Percentiles rank a stretch among this genome's conserved stretches.
Evolutionary conservation across 2,329 filamentous ascomycete species (phyloP).

Genomic region (Albophoma yamanashiensis): DNA sequence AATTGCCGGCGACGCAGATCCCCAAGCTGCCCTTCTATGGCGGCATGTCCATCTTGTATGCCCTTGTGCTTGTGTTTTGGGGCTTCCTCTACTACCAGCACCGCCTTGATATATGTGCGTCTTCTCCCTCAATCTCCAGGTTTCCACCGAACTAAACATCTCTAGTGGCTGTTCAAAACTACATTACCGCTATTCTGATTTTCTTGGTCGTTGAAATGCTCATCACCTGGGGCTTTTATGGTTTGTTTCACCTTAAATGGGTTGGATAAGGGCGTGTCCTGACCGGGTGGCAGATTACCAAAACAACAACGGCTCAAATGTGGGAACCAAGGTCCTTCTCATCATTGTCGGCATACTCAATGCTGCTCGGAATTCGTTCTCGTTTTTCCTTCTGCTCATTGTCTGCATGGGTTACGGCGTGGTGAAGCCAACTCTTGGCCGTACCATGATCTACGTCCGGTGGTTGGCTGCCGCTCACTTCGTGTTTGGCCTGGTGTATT

Average conservation of each 20-base stretch:
- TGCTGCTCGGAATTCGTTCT: slow-evolving; percentile 91
- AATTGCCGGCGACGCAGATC: slow-evolving; percentile 90
- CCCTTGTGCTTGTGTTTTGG: slow-evolving; percentile 76
- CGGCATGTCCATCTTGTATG: slow-evolving; percentile 86
- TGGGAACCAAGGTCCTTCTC: slow-evolving; percentile 75
- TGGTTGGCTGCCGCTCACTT: slow-evolving; percentile 89
- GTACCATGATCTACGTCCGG: slow-evolving; percentile 89
- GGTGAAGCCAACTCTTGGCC: slow-evolving; percentile 84
- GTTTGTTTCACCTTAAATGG: slow-evolving; percentile 29
- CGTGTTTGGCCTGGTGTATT: slow-evolving; percentile 87
- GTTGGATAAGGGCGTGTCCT: slow-evolving; percentile 13
- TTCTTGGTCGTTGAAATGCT: slow-evolving; percentile 95
- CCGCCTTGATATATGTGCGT: slow-evolving; percentile 73
- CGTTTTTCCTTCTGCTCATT: slow-evolving; percentile 93
- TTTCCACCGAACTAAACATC: slow-evolving; percentile 4
- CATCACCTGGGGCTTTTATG: slow-evolving; percentile 98
- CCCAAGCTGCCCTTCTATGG: slow-evolving; percentile 97
- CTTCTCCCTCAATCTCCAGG: not conserved
- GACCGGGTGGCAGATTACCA: slow-evolving; percentile 61
- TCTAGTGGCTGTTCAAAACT: slow-evolving; percentile 88
- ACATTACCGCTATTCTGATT: slow-evolving; percentile 92
- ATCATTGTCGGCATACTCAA: slow-evolving; percentile 89
- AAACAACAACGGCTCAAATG: slow-evolving; percentile 78
- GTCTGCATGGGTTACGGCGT: slow-evolving; percentile 99
- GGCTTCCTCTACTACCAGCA: slow-evolving; percentile 93